A percentile compares a stretch with the other conserved stretches of the same genome.
Evolutionary conservation across 345 rosid species (phyloP).

Genomic region (Psidium guajava): DNA sequence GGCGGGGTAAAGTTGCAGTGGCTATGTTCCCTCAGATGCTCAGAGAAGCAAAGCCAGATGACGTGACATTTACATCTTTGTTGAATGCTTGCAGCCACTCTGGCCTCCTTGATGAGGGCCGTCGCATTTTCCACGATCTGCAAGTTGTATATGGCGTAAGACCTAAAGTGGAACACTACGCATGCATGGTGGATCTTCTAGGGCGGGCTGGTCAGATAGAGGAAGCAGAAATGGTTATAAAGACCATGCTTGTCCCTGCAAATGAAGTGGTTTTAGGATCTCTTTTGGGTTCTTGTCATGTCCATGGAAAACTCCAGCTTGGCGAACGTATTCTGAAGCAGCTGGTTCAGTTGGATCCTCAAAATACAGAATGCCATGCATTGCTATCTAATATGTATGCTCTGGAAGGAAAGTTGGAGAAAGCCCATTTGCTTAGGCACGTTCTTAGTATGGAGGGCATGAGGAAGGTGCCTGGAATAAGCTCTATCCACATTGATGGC

Average conservation of each 20-base stretch:
- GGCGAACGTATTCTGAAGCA: slow-evolving; percentile 35
- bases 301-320: slow-evolving; percentile 46
- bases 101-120: slow-evolving; percentile 56
- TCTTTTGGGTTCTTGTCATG: slow-evolving; percentile 64
- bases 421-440: slow-evolving; percentile 32
- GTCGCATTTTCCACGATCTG: slow-evolving; percentile 27
- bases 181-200: slow-evolving; percentile 84
- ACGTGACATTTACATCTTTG: slow-evolving; percentile 57
- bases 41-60: slow-evolving; percentile 57
- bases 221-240: slow-evolving; percentile 51
- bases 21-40: slow-evolving; percentile 52
- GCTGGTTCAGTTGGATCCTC: slow-evolving; percentile 42
- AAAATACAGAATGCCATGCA: slow-evolving; percentile 52
- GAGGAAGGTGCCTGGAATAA: slow-evolving; percentile 66
- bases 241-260: slow-evolving; percentile 60
- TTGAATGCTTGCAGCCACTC: slow-evolving; percentile 79
- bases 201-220: slow-evolving; percentile 67
- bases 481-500: slow-evolving; percentile 45
- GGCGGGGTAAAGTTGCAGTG: slow-evolving; percentile 34
- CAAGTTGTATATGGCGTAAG: slow-evolving; percentile 25
- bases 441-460: slow-evolving; percentile 37
- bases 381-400: slow-evolving; percentile 62
- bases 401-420: slow-evolving; percentile 37
- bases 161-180: slow-evolving; percentile 69
- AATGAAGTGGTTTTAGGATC: slow-evolving; percentile 81